Base-by-base conservation (phyloP, 2,329 filamentous ascomycete species). In the Ophiostoma angusticollis region DNA sequence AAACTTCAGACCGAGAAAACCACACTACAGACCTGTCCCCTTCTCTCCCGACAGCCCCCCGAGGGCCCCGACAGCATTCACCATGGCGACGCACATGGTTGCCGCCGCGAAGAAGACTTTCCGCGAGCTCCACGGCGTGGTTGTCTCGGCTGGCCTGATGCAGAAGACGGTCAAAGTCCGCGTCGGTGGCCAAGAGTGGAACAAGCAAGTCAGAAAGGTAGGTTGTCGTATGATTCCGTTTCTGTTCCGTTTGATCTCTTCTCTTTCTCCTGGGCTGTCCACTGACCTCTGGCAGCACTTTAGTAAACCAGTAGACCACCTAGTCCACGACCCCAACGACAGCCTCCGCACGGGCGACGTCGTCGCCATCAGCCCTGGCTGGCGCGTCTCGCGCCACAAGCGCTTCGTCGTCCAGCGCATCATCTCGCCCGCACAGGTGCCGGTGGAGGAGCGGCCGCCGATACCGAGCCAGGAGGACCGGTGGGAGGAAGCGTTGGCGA, bases 131-230 rank as follows among this genome's bases (percentile, higher is more conserved):
- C 67, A 69, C 44, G 81, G 80, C 45, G 74, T 89, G 29, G 84
- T 89, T 18, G 73, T 87, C 35, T 84, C 81, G 30, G 76, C 82
- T 6, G 84, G 83, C 16, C 68, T 78, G 43, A 86, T 86, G 79
- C 62, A 75, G 43, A 83, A 79, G 60, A 86, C 82, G 3, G 80
- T 86, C 41, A 86, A 83, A 60, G 83, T 87, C 45, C 73, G 77
- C 48, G 68, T 87, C 12, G 78, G 80, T 37, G 72, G 69, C 12
- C 73, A 78, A 54, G 70, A 74, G 54, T 89, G 80, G 78, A 82
- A 87, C 55, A 70, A 68, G 43, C 67, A 70, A 45, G 71, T 89
- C 39, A 69, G 77, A 55, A 89, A 89, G 68, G 82, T 84, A 56
- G 39, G 56, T 43, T 21, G 21, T 12, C n/a, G 19, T n/a, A 31